Conservation (phyloP, 2,329 filamentous ascomycete species). For the Fusarium pseudograminearum region DNA sequence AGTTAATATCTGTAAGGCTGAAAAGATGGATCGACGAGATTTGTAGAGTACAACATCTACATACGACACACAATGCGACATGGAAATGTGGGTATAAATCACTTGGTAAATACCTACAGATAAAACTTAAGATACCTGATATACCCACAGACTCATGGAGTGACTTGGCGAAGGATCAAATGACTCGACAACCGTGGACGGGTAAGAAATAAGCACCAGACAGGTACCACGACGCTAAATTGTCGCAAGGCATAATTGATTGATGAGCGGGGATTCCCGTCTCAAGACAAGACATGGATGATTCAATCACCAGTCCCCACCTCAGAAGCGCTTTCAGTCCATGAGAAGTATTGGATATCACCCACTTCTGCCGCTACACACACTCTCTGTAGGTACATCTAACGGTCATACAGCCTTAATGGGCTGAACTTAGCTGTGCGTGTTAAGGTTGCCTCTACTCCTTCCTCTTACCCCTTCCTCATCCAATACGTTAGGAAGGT, state of each 20-base stretch:
- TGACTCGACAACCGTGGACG: background rate
- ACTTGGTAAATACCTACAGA: background rate
- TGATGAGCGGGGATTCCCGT: background rate
- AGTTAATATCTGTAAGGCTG: slow-evolving; percentile 27
- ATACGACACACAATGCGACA: background rate
- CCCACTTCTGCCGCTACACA: background rate
- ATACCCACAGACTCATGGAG: background rate
- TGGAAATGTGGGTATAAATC: background rate
- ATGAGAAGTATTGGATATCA: background rate
- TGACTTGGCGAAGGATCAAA: background rate
- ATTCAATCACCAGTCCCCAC: slow-evolving; percentile 29
- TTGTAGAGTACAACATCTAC: background rate
- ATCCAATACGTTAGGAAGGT: background rate
- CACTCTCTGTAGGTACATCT: background rate
- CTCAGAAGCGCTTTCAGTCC: background rate
- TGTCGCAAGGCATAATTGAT: slow-evolving; percentile 23
- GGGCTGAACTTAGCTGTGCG: slow-evolving; percentile 5
- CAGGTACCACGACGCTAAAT: slow-evolving; percentile 2
- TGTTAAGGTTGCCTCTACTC: slow-evolving; percentile 26
- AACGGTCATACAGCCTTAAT: slow-evolving; percentile 1
- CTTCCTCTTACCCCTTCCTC: background rate
- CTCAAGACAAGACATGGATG: background rate
- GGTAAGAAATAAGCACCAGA: slow-evolving; percentile 7
- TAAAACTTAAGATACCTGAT: background rate
- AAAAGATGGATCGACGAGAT: slow-evolving; percentile 4